These are phyloP conservation scores for Sabuloglossum arenarium DNA, from an alignment of 495 filamentous ascomycete species.

Conservation along the genomic window DNA sequence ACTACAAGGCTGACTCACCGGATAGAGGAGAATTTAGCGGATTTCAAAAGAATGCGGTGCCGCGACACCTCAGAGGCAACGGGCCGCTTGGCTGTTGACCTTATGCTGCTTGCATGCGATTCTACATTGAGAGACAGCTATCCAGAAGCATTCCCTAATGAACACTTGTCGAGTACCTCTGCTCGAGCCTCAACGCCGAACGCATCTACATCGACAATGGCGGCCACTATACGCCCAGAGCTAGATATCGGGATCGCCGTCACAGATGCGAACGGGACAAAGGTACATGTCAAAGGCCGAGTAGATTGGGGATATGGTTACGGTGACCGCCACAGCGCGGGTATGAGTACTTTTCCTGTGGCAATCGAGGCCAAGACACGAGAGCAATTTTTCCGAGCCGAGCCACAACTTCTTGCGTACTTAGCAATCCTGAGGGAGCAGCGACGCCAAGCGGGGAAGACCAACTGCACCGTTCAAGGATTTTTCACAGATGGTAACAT, in stretches of 20 bases:
- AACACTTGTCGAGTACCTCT: neutral
- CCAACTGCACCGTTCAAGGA: conserved; percentile 1
- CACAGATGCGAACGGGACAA: conserved; percentile 2
- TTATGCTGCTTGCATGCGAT: neutral
- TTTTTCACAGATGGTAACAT: conserved; percentile 3
- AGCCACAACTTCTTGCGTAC: conserved; percentile 4
- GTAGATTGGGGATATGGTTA: conserved; percentile 6
- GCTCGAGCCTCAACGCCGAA: conserved; percentile 6
- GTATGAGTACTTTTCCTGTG: neutral
- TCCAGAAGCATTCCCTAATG: neutral
- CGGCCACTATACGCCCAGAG: neutral
- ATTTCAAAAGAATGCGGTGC: neutral
- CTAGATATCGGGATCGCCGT: conserved; percentile 1
- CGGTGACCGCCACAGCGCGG: neutral
- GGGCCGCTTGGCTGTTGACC: neutral
- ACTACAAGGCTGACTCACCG: neutral
- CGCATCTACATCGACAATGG: conserved; percentile 7
- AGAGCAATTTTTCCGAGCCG: neutral
- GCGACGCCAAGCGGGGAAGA: conserved; percentile 2
- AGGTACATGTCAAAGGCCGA: conserved; percentile 2
- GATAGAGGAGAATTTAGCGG: neutral
- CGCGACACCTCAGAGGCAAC: neutral
- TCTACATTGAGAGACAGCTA: neutral
- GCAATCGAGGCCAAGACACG: conserved; percentile 5
- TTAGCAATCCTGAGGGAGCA: conserved; percentile 3